A percentile compares a stretch with the other conserved stretches of the same genome.
Conservation (phyloP, 805 yeast species). For the Suhomyces canberraensis region DNA sequence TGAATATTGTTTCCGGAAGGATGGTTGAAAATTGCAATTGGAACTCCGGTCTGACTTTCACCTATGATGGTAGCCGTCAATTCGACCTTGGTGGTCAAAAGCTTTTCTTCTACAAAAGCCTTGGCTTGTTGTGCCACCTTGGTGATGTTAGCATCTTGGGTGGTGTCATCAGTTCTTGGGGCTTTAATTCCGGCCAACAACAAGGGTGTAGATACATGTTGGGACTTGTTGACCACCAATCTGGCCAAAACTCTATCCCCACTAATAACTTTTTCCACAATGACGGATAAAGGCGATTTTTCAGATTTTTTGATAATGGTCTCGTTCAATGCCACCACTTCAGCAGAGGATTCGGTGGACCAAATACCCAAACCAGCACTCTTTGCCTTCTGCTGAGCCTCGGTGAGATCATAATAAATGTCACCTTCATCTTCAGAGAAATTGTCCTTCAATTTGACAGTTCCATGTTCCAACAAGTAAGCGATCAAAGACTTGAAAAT, state of each 20-base stretch:
- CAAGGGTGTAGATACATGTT: constrained; percentile 58
- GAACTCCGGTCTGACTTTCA: constrained; percentile 56
- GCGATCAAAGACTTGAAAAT: constrained; percentile 57
- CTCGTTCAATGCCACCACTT: constrained; percentile 26
- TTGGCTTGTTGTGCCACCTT: constrained; percentile 68
- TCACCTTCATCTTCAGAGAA: constrained; percentile 38
- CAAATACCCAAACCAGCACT: constrained; percentile 55
- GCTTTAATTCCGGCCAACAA: constrained; percentile 70
- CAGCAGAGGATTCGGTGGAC: constrained; percentile 23
- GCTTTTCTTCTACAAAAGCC: constrained; percentile 56
- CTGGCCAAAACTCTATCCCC: constrained; percentile 78
- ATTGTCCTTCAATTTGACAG: constrained; percentile 59
- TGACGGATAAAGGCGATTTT: constrained; percentile 45
- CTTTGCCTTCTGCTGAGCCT: constrained; percentile 49
- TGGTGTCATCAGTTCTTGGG: constrained; percentile 61
- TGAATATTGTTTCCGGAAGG: constrained; percentile 75
- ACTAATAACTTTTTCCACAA: constrained; percentile 71
- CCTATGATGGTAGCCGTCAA: constrained; percentile 57
- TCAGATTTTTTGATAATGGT: constrained; percentile 31
- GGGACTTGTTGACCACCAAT: constrained; percentile 42
- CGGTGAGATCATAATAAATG: constrained; percentile 39
- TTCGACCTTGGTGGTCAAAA: constrained; percentile 56
- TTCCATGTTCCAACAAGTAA: constrained; percentile 54
- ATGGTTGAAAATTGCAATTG: constrained; percentile 57
- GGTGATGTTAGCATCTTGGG: constrained; percentile 41